Base-by-base conservation (phyloP, 768 basidiomycete species). In the Boletus rufocinnamomeus region DNA sequence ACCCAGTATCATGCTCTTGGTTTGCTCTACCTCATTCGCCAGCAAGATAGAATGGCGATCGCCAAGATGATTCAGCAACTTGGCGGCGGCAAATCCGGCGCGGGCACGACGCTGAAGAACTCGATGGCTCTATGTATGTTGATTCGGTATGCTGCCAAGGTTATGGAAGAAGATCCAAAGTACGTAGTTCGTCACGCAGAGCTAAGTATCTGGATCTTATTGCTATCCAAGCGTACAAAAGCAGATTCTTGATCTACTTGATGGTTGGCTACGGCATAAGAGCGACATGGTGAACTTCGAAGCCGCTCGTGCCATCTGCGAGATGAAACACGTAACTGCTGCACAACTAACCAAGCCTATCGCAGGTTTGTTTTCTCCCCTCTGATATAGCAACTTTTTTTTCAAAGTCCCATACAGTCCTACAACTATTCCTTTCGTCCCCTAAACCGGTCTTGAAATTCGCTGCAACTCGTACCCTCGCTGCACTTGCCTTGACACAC, bases 231-330 rank as follows among this genome's bases (percentile, higher is more conserved):
- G 96, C 69, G 79, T 95, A 27, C 94, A 96, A 74, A 86, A 84
- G 60, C 94, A 92, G 67, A 96, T 98, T 83, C 79, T 93, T 52
- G 97, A 98, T 63, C 82, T 97, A 44, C 80, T 98, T 38, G 97
- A 98, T 70, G 88, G 91, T 35, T 95, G 95, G 87, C 79, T 98
- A 59, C 86, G 95, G 58, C 97, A 99, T 77, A 99, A 99, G 80
- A 97, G 94, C 65, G 97, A 99, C 72, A 99, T 98, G 96, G 97
- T 99, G 69, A 98, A 98, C 76, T 91, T 95, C 60, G 97, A 99
- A 74, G 97, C 97, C 23, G 96, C 97, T 4, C 89, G 97, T 45
- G 95, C 88, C 8, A 96, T 99, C 61, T 98, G 95, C 72, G 96
- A 98, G 72, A 92, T 96, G 91, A 91, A 88, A 74, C 85, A 87